Evolutionary conservation across 1,139 yeast genomes (phyloP), one percentile per base, ranked within the genome.

Genomic region (Hyphopichia buzzinii): DNA sequence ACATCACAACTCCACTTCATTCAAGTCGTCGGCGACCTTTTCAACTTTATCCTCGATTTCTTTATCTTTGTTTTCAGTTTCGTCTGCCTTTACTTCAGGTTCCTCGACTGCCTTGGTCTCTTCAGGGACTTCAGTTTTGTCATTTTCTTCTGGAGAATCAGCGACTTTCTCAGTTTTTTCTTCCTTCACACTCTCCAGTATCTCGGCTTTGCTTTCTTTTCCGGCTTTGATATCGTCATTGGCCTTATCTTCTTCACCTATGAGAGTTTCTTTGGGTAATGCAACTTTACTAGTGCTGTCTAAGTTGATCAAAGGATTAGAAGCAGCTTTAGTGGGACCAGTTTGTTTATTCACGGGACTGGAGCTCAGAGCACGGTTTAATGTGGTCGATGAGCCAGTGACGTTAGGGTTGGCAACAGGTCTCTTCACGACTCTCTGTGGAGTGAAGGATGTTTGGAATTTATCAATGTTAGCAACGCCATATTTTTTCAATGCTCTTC

Each of bases 231-330:
- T 14, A 4, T 19, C 24, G 12, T 29, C 24, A 10, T 29, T 29
- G 14, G 13, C 31, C 6, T 17, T 17, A 4, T n/a, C 4, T 19
- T 17, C 41, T 15, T 59, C 65, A 39, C 63, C 75, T 39, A 69
- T 70, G 39, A 70, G 59, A 2, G 76, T 70, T 44, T 68, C 76
- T 50, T 66, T 69, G 12, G 68, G 72, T 33, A 69, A 57, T 30
- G 58, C 56, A 22, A 65, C 64, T 26, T 55, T 54, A 36, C 62
- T 54, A 6, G 55, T 41, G 34, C 59, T 55, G 25, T 64, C 66
- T 39, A 62, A 54, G 37, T 56, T 64, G 31, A 63, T 53, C 44
- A 64, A 61, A 2, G 33, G 33, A 24, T 24, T 30, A 8, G 26
- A 14, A 11, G 29, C 61, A 11, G 19, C 4, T 29, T 15, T 15